Percentiles rank a stretch among this genome's conserved stretches.
Evolutionary conservation across 768 basidiomycete species (phyloP).

Genomic region (Leccinum truebloodii): DNA sequence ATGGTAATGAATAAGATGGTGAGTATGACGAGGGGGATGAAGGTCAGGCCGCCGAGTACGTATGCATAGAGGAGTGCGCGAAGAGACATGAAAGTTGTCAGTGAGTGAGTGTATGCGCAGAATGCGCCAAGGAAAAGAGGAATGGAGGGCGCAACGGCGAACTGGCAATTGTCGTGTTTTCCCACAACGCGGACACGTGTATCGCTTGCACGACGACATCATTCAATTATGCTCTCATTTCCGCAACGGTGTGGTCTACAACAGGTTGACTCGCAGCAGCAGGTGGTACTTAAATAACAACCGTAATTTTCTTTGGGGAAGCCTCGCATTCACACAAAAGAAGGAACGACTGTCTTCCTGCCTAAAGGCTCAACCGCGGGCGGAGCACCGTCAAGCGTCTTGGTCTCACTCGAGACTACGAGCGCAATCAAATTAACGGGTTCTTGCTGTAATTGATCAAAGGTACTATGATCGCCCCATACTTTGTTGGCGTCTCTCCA

Average conservation of each 20-base stretch:
- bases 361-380: no score
- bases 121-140: not conserved
- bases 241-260: slow-evolving; percentile 11
- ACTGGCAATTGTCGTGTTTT: slow-evolving; percentile 1
- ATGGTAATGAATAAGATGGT: slow-evolving; percentile 58
- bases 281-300: not conserved
- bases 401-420: no score
- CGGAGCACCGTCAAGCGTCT: no score
- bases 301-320: no score
- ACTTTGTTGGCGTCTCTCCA: slow-evolving; percentile 15
- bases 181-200: slow-evolving; percentile 21
- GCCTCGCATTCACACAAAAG: no score
- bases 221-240: slow-evolving; percentile 5
- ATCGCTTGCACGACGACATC: not conserved
- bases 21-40: slow-evolving; percentile 76
- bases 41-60: slow-evolving; percentile 86
- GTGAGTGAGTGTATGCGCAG: not conserved
- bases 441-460: no score
- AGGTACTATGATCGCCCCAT: slow-evolving; percentile 10
- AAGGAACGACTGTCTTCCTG: no score
- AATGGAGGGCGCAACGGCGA: slow-evolving; percentile 1
- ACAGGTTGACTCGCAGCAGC: slow-evolving; percentile 10
- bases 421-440: no score
- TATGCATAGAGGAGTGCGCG: slow-evolving; percentile 80
- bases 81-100: slow-evolving; percentile 47